A percentile compares a stretch with the other conserved stretches of the same genome.
phyloP scores from a whole-genome alignment of 352 stramenopile genomes.

The Phytophthora pistaciae region DNA sequence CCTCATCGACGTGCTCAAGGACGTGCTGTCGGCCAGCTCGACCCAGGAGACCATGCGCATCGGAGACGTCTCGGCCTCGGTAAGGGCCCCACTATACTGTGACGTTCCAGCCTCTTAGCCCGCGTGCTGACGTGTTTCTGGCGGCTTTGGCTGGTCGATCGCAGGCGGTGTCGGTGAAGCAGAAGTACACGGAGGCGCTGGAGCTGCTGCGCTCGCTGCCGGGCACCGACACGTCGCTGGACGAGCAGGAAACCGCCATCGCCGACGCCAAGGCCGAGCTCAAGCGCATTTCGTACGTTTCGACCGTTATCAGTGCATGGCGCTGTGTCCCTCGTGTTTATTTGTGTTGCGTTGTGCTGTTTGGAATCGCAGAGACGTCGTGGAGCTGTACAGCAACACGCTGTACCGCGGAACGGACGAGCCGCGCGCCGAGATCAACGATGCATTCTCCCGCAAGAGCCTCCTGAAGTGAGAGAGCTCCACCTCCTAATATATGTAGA shows the following conservation, averaged over 20 bases:
- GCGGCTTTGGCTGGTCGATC: background rate
- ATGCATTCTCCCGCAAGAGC: conserved; percentile 85
- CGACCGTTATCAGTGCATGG: background rate
- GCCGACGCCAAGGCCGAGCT: conserved; percentile 73
- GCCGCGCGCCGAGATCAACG: conserved; percentile 84
- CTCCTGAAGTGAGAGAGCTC: conserved; percentile 59
- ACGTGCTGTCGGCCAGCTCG: conserved; percentile 79
- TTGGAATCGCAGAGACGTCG: conserved; percentile 55
- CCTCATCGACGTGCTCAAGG: conserved; percentile 88
- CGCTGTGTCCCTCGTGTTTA: background rate
- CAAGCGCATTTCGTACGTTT: conserved; percentile 76
- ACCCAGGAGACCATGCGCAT: conserved; percentile 82
- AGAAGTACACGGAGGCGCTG: conserved; percentile 79
- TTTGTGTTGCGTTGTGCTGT: conserved; percentile 7
- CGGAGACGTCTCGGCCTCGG: conserved; percentile 83
- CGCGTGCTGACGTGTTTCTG: too few species aligned
- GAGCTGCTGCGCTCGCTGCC: conserved; percentile 75
- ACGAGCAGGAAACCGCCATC: conserved; percentile 81
- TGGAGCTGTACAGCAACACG: conserved; percentile 89
- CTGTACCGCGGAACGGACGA: conserved; percentile 87
- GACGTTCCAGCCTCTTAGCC: too few species aligned
- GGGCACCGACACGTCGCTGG: conserved; percentile 80
- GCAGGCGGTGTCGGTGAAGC: conserved; percentile 78
- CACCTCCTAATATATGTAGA: background rate
- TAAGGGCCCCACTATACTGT: conserved; percentile 22